These are phyloP conservation scores for Prototheca cutis DNA, from an alignment of 163 green algal species.

Conservation along the genomic window DNA sequence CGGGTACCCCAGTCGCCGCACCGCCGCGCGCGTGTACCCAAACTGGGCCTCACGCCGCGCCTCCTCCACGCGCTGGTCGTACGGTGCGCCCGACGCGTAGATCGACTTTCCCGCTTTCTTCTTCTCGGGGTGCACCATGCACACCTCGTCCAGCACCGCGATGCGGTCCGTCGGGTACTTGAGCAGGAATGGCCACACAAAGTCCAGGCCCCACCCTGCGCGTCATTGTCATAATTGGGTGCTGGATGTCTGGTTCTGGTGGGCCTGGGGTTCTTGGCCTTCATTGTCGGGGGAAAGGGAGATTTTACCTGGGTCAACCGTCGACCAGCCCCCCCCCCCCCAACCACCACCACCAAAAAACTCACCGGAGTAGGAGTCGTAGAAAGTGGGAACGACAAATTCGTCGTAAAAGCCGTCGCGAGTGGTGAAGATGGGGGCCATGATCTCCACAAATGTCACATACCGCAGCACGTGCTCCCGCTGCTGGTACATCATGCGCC, in stretches of 20 bases:
- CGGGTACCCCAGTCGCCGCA: background rate
- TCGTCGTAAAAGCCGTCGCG: background rate
- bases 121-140: conserved; percentile 21
- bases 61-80: conserved; percentile 10
- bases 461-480: background rate
- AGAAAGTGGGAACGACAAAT: background rate
- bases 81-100: conserved; percentile 1
- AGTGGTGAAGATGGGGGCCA: background rate
- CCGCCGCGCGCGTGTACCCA: background rate
- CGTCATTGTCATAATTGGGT: too few relatives aligned
- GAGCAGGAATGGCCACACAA: conserved; percentile 30
- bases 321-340: too few relatives aligned
- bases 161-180: conserved; percentile 21
- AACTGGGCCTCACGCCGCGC: conserved; percentile 8
- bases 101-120: background rate
- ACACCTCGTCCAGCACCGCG: conserved; percentile 30
- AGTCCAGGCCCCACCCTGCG: conserved; percentile 19
- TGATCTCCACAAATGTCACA: conserved; percentile 1
- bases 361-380: background rate
- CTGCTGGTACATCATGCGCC: too few relatives aligned
- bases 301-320: too few relatives aligned
- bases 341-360: too few relatives aligned
- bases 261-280: too few relatives aligned
- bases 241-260: too few relatives aligned
- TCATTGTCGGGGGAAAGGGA: too few relatives aligned